Evolutionary conservation across 352 stramenopile species (phyloP).

Genomic region (Pythium biforme): DNA sequence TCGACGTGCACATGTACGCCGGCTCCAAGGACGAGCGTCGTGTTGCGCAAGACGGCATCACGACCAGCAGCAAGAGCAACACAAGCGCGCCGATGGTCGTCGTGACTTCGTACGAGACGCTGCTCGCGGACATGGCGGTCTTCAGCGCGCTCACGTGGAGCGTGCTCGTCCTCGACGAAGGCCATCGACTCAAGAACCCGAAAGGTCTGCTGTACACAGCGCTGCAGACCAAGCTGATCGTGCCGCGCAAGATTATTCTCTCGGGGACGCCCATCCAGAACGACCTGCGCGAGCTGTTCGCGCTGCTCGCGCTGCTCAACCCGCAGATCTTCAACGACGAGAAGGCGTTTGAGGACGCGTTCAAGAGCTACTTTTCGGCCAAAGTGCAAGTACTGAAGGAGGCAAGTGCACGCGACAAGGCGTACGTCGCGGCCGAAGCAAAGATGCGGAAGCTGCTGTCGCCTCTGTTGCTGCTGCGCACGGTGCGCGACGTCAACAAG

Average conservation of each 20-base stretch:
- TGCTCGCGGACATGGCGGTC: slow-evolving; percentile 58
- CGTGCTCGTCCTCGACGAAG: slow-evolving; percentile 84
- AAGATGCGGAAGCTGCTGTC: slow-evolving; percentile 60
- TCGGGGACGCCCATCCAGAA: slow-evolving; percentile 91
- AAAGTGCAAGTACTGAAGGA: slow-evolving; percentile 49
- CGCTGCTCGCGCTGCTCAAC: slow-evolving; percentile 79
- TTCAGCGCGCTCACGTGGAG: slow-evolving; percentile 50
- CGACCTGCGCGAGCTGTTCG: slow-evolving; percentile 78
- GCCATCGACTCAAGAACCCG: slow-evolving; percentile 87
- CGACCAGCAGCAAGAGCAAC: neutral
- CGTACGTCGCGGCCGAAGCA: slow-evolving; percentile 32
- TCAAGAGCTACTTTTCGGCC: slow-evolving; percentile 62
- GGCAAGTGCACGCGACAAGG: neutral
- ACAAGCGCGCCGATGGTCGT: slow-evolving; percentile 36
- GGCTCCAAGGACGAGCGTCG: slow-evolving; percentile 51
- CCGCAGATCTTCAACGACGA: slow-evolving; percentile 78
- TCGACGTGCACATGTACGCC: slow-evolving; percentile 57
- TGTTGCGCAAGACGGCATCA: slow-evolving; percentile 23
- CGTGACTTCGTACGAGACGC: slow-evolving; percentile 74
- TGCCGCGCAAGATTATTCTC: slow-evolving; percentile 54
- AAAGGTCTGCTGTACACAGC: slow-evolving; percentile 53
- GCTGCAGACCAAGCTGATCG: slow-evolving; percentile 38
- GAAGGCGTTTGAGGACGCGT: slow-evolving; percentile 48
- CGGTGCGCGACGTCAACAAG: slow-evolving; percentile 64
- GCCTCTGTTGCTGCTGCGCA: slow-evolving; percentile 63